Conservation (phyloP, 2,329 filamentous ascomycete genomes). For the Cladophialophora psammophila region DNA sequence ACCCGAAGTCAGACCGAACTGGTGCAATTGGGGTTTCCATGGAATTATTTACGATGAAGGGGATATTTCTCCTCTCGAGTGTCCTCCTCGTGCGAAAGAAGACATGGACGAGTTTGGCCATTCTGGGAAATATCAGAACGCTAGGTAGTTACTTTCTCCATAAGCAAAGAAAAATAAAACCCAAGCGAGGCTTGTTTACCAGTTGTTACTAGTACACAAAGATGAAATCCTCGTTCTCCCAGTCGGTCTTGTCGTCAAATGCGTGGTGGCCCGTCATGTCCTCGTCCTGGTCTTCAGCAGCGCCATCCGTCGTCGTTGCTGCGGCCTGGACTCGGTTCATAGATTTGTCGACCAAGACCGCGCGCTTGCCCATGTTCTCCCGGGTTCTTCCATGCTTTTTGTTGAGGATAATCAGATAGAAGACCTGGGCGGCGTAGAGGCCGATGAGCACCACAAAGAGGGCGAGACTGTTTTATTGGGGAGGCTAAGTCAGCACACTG, state of each 20-base stretch:
- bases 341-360: conserved; percentile 65
- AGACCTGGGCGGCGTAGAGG: conserved; percentile 51
- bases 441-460: conserved; percentile 68
- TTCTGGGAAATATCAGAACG: not conserved
- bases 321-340: conserved; percentile 51
- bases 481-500: conserved; percentile 17
- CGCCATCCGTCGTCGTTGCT: conserved; percentile 38
- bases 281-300: conserved; percentile 42
- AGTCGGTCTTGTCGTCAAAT: conserved; percentile 45
- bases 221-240: conserved; percentile 44
- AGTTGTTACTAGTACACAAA: conserved; percentile 44
- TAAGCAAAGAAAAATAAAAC: not conserved
- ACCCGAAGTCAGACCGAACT: too few species aligned
- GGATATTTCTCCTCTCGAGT: not conserved
- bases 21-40: too few species aligned
- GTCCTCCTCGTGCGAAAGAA: not conserved
- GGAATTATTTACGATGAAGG: too few species aligned
- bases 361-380: conserved; percentile 66
- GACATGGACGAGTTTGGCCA: not conserved
- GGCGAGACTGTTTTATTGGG: conserved; percentile 51
- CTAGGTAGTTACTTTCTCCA: not conserved
- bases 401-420: conserved; percentile 44
- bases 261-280: conserved; percentile 40
- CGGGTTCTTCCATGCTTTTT: conserved; percentile 61
- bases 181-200: not conserved